A percentile compares a stretch with the other conserved stretches of the same genome.
These are phyloP conservation scores for Erigeron philadelphicus DNA, from an alignment of 140 eudicot species.

Conservation along the genomic window DNA sequence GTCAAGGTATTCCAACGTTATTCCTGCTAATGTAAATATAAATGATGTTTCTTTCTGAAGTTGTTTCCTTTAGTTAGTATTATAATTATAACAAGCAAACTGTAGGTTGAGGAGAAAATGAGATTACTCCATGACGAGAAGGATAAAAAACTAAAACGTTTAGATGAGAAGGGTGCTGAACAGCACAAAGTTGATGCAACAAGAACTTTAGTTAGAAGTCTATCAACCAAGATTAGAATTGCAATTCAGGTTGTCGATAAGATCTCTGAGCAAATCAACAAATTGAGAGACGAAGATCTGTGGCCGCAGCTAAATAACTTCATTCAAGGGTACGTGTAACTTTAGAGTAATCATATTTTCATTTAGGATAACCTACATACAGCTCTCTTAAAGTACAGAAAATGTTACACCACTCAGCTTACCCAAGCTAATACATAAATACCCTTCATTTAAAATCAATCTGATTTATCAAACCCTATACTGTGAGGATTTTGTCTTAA, in stretches of 20 bases:
- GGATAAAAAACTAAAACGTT: constrained; percentile 51
- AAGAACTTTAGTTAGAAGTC: constrained; percentile 57
- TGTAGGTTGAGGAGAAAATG: constrained; percentile 84
- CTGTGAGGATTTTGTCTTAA: neutral
- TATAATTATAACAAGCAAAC: neutral
- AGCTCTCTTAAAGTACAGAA: neutral
- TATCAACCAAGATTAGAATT: constrained; percentile 83
- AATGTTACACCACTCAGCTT: neutral
- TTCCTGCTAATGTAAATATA: constrained; percentile 1
- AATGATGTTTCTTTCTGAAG: neutral
- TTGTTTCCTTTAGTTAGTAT: neutral
- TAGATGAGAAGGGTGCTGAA: constrained; percentile 89
- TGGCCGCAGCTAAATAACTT: constrained; percentile 85
- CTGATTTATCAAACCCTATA: neutral
- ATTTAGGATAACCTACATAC: neutral
- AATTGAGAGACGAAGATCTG: constrained; percentile 79
- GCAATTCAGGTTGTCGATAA: constrained; percentile 92
- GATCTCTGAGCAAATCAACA: constrained; percentile 76
- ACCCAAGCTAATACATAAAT: neutral
- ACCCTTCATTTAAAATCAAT: neutral
- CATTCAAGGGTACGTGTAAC: constrained; percentile 72
- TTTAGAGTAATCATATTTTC: neutral
- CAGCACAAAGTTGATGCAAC: constrained; percentile 73
- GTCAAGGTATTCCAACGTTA: constrained; percentile 60
- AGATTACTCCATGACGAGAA: constrained; percentile 74